Percentiles rank a stretch among this genome's conserved stretches.
These are phyloP conservation scores for Fusarium continuum DNA, from an alignment of 2,329 filamentous ascomycete species.

Conservation along the genomic window DNA sequence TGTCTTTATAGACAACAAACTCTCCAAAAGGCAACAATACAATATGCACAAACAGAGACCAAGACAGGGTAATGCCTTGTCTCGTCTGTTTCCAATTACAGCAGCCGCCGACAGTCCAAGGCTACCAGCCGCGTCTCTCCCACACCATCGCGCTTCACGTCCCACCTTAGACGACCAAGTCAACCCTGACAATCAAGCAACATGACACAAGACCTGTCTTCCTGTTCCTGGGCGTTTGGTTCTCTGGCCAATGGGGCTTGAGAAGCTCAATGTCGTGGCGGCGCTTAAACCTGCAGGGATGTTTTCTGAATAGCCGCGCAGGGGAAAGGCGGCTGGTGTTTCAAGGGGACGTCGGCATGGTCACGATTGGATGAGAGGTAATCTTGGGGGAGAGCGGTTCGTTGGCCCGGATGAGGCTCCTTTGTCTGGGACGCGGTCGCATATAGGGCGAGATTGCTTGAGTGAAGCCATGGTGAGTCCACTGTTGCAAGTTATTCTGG, in stretches of 20 bases:
- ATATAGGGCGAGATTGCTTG: conserved; percentile 44
- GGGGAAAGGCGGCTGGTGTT: conserved; percentile 24
- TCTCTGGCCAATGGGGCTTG: conserved; percentile 16
- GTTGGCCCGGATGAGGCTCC: conserved; percentile 30
- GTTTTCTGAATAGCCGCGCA: conserved; percentile 27
- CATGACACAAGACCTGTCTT: conserved; percentile 20
- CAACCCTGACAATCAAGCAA: conserved; percentile 7
- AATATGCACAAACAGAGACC: not conserved
- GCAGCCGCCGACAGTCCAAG: conserved; percentile 33
- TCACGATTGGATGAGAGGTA: conserved; percentile 34
- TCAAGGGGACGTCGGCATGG: conserved; percentile 13
- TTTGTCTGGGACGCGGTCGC: conserved; percentile 40
- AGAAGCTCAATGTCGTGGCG: conserved; percentile 13
- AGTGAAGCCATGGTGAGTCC: conserved; percentile 15
- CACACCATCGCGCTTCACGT: conserved; percentile 23
- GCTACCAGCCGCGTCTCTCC: conserved; percentile 27
- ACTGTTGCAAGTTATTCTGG: conserved; percentile 19
- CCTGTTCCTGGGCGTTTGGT: conserved; percentile 1
- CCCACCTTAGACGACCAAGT: conserved; percentile 2
- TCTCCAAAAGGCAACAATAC: not conserved
- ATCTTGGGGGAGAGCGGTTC: conserved; percentile 20
- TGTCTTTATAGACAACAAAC: conserved; percentile 41
- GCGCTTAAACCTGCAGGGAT: conserved; percentile 35
- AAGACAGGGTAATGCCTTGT: conserved; percentile 21
- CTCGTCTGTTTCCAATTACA: conserved; percentile 41